Percentiles rank a stretch among this genome's conserved stretches.
These are phyloP conservation scores for Phytopythium vexans DNA, from an alignment of 352 stramenopile genomes.

Conservation along the genomic window DNA sequence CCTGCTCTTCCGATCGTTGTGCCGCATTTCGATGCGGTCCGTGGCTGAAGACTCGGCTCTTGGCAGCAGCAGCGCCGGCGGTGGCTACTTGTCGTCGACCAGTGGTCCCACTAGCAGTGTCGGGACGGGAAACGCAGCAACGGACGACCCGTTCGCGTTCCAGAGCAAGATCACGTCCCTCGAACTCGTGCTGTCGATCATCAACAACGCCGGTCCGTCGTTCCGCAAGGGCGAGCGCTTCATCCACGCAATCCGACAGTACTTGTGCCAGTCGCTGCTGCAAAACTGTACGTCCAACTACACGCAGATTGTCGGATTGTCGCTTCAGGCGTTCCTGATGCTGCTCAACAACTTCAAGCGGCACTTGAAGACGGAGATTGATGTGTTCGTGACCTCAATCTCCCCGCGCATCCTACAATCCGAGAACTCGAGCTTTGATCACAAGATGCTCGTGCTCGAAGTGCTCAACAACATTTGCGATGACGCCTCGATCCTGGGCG, in stretches of 20 bases:
- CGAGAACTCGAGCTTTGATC: too few relatives aligned
- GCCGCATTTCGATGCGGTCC: slow-evolving; percentile 90
- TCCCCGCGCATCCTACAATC: too few relatives aligned
- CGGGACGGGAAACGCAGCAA: slow-evolving; percentile 26
- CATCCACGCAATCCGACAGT: slow-evolving; percentile 95
- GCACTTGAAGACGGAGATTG: slow-evolving; percentile 97
- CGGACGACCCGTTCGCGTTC: slow-evolving; percentile 92
- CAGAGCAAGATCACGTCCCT: slow-evolving; percentile 97
- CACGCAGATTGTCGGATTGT: slow-evolving; percentile 95
- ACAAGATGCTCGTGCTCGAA: too few relatives aligned
- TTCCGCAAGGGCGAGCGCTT: slow-evolving; percentile 96
- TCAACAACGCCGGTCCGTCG: slow-evolving; percentile 94
- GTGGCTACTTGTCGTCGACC: slow-evolving; percentile 2
- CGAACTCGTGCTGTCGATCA: slow-evolving; percentile 96
- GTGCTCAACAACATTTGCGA: too few relatives aligned
- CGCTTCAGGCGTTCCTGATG: slow-evolving; percentile 97
- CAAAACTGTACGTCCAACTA: slow-evolving; percentile 98
- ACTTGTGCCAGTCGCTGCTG: slow-evolving; percentile 96
- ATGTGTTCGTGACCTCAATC: slow-evolving; percentile 99
- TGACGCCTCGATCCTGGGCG: too few relatives aligned
- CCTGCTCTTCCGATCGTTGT: slow-evolving; percentile 97
- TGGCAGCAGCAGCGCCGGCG: slow-evolving; percentile 12
- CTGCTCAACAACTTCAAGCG: slow-evolving; percentile 93
- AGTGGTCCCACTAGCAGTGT: neutral
- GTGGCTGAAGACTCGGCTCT: slow-evolving; percentile 86